Evolutionary conservation across 345 rosid genomes (phyloP), one percentile per base, ranked within the genome.

Genomic region (Eucalyptus lansdowneana): DNA sequence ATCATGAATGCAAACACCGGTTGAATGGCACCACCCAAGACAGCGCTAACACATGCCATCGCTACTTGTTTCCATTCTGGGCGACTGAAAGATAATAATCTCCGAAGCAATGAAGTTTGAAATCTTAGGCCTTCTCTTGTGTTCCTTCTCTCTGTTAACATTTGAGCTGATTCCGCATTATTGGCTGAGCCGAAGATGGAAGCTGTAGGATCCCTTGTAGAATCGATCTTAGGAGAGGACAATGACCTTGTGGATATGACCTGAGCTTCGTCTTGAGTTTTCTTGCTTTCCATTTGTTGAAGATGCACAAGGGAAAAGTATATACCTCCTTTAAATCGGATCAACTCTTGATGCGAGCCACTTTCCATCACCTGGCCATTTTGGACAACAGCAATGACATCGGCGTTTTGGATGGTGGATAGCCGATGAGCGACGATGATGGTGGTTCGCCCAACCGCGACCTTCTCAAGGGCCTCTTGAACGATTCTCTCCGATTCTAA

Each of bases 51-150:
- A 40, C 90, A 81, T 45, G 86, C 90, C 29, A 83, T 5, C 14
- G 62, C 27, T 21, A 86, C 90, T 45, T 91, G 93, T 86, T 83
- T 91, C 94, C 94, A 93, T 47, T 93, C 94, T 0, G 94, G 92
- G 25, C 58, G 34, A 60, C 90, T 90, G 89, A 91, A 47, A 4
- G 89, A 87, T 47, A 91, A 67, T 80, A 93, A 37, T 49, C 93
- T 91, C 42, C 87, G 17, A 49, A 91, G 89, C 17, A 92, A 91
- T 4, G 93, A 92, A n/a, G 80, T 15, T 88, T 0, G 86, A 62
- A 58, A 87, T 85, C 76, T 42, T 9, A 44, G 85, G 86, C 24
- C n/a, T 9, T 37, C 49, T 24, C 49, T 80, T 11, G 47, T 31
- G 12, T 22, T 34, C 29, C 22, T 31, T 24, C 42, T 25, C 49